Base-by-base conservation (phyloP, 169 alveolate species). In the Cryptosporidium sp. region DNA sequence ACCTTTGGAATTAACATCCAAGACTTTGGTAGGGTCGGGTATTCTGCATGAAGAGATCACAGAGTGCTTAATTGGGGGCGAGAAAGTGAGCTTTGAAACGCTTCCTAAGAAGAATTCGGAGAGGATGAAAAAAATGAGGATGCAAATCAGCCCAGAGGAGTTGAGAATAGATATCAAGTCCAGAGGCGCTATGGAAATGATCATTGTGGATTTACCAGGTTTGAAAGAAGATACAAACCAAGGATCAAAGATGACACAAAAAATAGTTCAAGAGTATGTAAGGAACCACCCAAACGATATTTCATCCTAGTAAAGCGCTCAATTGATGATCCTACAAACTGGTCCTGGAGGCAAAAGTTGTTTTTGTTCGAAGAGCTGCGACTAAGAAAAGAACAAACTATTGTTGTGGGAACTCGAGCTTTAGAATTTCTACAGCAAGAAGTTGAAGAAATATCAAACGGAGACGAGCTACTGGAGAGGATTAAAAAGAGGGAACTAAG, bases 171-270 rank as follows among this genome's bases (percentile, higher is more conserved):
- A 65, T 18, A 65, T 65, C 2, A 21, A 21, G 16, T 65, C 71
- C 12, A 33, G 6, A 65, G 45, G 37, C 9, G 37, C 71, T 8
- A 33, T 65, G 4, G 45, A 65, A 8, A 65, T 65, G 41, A 96
- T 96, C 0, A 93, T 95, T 61, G 98, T 95, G n/a, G 98, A 95
- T 67, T 84, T 95, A 21, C 98, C 98, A 3, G 98, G 98, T 6
- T 91, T 95, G 68, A 95, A 95, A 62, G 97, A 95, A 70, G 97
- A 95, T 91, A 93, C 97, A 26, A 95, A 95, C 58, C 93, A 91
- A 14, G 97, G 97, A 4, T 96, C 97, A 14, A 95, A 94, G 61
- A 86, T 94, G 37, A 95, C 98, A 39, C 84, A 97, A 21, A 68
- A 91, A 69, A 96, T 95, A 61, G 98, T 95, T 29, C 86, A 96